Conservation (phyloP, 2,329 filamentous ascomycete genomes). For the Pleoardoris graminearum region DNA sequence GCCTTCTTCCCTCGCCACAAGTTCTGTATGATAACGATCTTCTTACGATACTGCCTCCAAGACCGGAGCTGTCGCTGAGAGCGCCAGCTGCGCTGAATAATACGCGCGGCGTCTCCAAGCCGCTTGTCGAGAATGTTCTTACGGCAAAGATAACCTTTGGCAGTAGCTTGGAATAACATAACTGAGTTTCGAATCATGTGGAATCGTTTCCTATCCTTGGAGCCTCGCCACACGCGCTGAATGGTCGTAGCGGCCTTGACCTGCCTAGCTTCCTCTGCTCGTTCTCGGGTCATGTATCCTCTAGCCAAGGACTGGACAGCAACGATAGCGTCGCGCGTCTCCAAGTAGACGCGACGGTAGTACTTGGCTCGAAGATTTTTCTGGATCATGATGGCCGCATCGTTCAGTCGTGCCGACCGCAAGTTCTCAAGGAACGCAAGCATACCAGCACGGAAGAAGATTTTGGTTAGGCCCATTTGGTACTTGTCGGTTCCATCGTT, state of each 20-base stretch:
- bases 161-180: conserved; percentile 83
- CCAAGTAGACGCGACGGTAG: conserved; percentile 87
- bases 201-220: conserved; percentile 84
- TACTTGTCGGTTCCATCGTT: conserved; percentile 82
- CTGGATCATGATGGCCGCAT: conserved; percentile 95
- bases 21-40: conserved; percentile 87
- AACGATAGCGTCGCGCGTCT: conserved; percentile 80
- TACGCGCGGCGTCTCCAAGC: conserved; percentile 84
- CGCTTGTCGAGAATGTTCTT: conserved; percentile 93
- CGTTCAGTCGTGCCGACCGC: conserved; percentile 85
- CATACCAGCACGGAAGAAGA: conserved; percentile 99
- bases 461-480: conserved; percentile 95
- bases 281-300: conserved; percentile 75
- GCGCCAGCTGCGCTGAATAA: conserved; percentile 91
- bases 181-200: conserved; percentile 78
- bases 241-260: conserved; percentile 90
- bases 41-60: conserved; percentile 88
- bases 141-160: conserved; percentile 89
- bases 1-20: conserved; percentile 86
- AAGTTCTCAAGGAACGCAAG: conserved; percentile 95
- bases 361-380: conserved; percentile 97
- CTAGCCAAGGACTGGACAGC: conserved; percentile 76
- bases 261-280: conserved; percentile 78
- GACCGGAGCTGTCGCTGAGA: conserved; percentile 74
- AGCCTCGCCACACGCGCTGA: conserved; percentile 91